Percentiles rank a stretch among this genome's conserved stretches.
These are phyloP conservation scores for Pyrus bretschneideri DNA, from an alignment of 306 rosid species.

Conservation along the genomic window DNA sequence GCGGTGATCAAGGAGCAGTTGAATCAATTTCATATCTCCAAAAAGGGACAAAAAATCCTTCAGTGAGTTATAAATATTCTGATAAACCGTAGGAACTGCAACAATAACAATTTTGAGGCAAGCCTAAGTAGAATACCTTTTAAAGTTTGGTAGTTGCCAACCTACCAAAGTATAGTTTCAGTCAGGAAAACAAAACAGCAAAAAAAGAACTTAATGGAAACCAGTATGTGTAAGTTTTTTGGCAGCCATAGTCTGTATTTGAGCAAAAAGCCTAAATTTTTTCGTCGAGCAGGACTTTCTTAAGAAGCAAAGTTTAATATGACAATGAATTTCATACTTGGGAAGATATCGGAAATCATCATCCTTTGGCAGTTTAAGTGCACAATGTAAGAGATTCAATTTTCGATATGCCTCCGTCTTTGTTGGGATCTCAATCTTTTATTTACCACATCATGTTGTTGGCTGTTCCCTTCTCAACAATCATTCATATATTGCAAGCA, in stretches of 20 bases:
- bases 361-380: background rate
- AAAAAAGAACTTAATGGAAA: background rate
- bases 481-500: background rate
- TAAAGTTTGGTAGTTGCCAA: background rate
- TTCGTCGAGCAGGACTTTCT: background rate
- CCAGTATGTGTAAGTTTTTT: background rate
- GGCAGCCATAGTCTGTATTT: background rate
- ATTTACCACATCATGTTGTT: background rate
- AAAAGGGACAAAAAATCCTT: background rate
- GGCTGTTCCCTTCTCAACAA: background rate
- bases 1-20: slow-evolving; percentile 13
- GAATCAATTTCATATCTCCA: slow-evolving; percentile 38
- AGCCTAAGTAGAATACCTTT: background rate
- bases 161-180: background rate
- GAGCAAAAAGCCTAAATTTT: background rate
- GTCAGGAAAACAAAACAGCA: background rate
- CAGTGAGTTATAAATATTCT: slow-evolving; percentile 14
- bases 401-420: background rate
- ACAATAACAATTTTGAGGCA: slow-evolving; percentile 12
- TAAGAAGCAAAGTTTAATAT: background rate
- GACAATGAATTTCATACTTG: background rate
- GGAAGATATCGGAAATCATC: background rate
- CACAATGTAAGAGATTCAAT: background rate
- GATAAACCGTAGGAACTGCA: slow-evolving; percentile 4
- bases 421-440: background rate